Conservation (phyloP, 2,329 filamentous ascomycete species). For the Camillea tinctor region DNA sequence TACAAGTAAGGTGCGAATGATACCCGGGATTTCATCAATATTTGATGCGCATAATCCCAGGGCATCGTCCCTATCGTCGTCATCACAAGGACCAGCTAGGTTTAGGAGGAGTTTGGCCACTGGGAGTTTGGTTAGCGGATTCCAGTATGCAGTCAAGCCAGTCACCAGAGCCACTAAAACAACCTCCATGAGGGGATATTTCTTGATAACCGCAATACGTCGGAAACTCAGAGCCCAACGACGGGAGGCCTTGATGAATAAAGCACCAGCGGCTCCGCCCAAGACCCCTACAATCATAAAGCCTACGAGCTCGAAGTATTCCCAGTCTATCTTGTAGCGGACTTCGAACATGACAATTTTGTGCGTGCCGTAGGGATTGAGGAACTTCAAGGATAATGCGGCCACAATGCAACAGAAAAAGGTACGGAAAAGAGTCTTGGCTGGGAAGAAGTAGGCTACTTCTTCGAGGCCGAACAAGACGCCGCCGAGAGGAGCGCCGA, state of each 20-base stretch:
- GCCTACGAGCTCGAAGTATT: conserved; percentile 82
- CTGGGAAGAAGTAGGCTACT: conserved; percentile 95
- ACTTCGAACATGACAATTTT: conserved; percentile 98
- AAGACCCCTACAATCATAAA: conserved; percentile 86
- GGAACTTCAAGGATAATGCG: conserved; percentile 85
- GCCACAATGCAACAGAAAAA: conserved; percentile 98
- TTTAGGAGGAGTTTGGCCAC: conserved; percentile 91
- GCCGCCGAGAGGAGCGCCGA: conserved; percentile 83
- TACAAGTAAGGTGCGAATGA: conserved; percentile 68
- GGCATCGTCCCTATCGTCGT: conserved; percentile 58
- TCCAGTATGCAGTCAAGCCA: conserved; percentile 89
- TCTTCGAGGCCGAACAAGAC: conserved; percentile 94
- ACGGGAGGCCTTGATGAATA: conserved; percentile 95
- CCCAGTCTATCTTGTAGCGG: conserved; percentile 86
- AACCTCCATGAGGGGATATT: conserved; percentile 82
- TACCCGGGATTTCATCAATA: conserved; percentile 73
- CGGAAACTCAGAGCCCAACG: conserved; percentile 89
- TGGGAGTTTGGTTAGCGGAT: conserved; percentile 80
- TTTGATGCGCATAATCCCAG: conserved; percentile 76
- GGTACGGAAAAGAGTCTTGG: conserved; percentile 93
- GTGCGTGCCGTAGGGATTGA: conserved; percentile 92
- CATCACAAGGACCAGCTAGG: conserved; percentile 82
- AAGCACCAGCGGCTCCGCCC: conserved; percentile 78
- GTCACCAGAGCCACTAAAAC: conserved; percentile 83
- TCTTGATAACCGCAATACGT: conserved; percentile 75